Percentiles rank a stretch among this genome's conserved stretches.
Evolutionary conservation across 352 stramenopile genomes (phyloP).

Genomic region (Phytophthora pinifolia): DNA sequence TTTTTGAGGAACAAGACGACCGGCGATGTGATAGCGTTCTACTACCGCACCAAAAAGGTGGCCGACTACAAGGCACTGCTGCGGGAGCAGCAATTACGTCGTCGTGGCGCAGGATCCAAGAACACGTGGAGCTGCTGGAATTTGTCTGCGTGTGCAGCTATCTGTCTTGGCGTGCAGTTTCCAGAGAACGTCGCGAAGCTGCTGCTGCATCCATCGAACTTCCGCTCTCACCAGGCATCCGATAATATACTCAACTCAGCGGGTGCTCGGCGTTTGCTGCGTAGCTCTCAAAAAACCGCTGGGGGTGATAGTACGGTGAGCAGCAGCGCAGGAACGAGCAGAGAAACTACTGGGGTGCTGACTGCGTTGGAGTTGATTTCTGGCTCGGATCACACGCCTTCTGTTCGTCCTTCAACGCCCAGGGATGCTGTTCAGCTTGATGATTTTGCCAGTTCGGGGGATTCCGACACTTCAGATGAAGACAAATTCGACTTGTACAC

Average conservation of each 20-base stretch:
- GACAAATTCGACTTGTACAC: slow-evolving; percentile 57
- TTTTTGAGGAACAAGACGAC: slow-evolving; percentile 95
- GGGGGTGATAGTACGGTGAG: slow-evolving; percentile 3
- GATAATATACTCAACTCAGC: slow-evolving; percentile 85
- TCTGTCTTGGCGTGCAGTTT: slow-evolving; percentile 84
- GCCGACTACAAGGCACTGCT: slow-evolving; percentile 96
- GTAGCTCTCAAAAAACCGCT: slow-evolving; percentile 15
- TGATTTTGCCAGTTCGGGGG: slow-evolving; percentile 21
- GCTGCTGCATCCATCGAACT: slow-evolving; percentile 79
- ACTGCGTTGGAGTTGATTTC: slow-evolving; percentile 35
- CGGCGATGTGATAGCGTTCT: slow-evolving; percentile 97
- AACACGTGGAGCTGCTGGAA: slow-evolving; percentile 92
- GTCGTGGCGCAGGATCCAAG: slow-evolving; percentile 81
- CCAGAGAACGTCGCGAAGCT: slow-evolving; percentile 62
- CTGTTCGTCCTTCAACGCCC: slow-evolving; percentile 8
- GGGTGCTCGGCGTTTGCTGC: slow-evolving; percentile 57
- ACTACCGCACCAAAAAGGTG: slow-evolving; percentile 98
- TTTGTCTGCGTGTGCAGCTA: slow-evolving; percentile 75
- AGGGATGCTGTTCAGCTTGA: slow-evolving; percentile 23
- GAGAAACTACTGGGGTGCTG: slow-evolving; percentile 8
- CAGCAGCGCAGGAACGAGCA: not conserved
- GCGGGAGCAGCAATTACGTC: slow-evolving; percentile 85
- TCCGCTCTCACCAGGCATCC: slow-evolving; percentile 83
- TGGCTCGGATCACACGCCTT: slow-evolving; percentile 34
- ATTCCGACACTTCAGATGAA: slow-evolving; percentile 32